Evolutionary conservation across 129 eudicot species (phyloP).

Genomic region (Flaveria linearis): DNA sequence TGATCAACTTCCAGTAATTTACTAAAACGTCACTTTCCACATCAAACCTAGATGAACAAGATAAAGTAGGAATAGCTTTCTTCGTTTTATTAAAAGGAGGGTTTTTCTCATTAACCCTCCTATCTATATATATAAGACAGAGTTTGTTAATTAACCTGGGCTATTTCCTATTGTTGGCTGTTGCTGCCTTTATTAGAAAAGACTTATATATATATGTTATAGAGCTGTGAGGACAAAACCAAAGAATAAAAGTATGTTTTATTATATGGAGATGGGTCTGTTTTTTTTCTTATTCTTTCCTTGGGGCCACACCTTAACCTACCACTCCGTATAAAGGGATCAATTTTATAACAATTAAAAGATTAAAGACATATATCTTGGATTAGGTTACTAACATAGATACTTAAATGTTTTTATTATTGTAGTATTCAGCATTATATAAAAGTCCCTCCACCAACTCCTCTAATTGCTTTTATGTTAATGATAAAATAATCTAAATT

Average conservation of each 20-base stretch:
- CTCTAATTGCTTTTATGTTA: conserved; percentile 26
- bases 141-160: not conserved
- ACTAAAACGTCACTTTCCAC: no score
- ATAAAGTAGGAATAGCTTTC: no score
- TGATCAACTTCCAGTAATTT: no score
- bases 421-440: conserved; percentile 13
- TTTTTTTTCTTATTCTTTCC: conserved; percentile 4
- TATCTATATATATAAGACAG: not conserved
- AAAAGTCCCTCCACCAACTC: conserved; percentile 35
- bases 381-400: conserved; percentile 44
- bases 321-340: conserved; percentile 13
- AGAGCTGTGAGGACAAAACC: conserved; percentile 19
- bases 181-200: not conserved
- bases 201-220: not conserved
- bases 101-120: not conserved
- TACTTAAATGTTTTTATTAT: conserved; percentile 20
- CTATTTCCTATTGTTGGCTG: not conserved
- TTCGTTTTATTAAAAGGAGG: no score
- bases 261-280: not conserved
- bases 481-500: not conserved
- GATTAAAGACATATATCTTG: conserved; percentile 33
- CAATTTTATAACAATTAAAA: conserved; percentile 8
- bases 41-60: no score
- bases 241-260: conserved; percentile 28
- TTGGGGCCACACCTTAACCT: conserved; percentile 25